Base-by-base conservation (phyloP, 768 basidiomycete species). In the Amanita thiersii region DNA sequence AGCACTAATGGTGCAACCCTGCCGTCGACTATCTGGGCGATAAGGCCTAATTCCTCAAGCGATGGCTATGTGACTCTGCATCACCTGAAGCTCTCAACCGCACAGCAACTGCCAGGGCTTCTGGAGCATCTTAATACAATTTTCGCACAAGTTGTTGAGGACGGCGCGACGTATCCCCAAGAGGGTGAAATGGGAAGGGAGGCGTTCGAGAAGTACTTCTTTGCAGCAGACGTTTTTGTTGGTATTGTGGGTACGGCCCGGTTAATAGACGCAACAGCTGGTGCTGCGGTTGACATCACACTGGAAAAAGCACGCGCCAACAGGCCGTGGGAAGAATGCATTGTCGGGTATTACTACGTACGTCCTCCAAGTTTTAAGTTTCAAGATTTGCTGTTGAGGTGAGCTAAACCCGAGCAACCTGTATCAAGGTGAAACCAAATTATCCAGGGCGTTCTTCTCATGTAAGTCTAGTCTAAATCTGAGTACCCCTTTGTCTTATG, bases 401-500 rank as follows among this genome's bases (percentile, higher is more conserved):
- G 11, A 25, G 7, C 17, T 30, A 6, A 17, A 35, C n/a, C n/a
- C 19, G 33, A 8, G n/a, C 33, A 20, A 31, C 11, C 10, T 10
- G 24, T 25, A 11, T 39, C n/a, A n/a, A 63, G 81, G 69, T 87
- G 38, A 88, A 88, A 60, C 86, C 85, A 25, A 92, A 92, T 54
- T 93, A 92, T 62, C 91, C 89, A 5, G 88, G 88, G 29, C 70
- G 89, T 47, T 89, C 86, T 6, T 88, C 86, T 30, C 90, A 91
- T 72, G 90, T 86, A 54, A 66, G 86, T 75, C 18, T 37, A 20
- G 28, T 43, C 31, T 32, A 26, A 28, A 17, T 28, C 29, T 31
- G 20, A 37, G 39, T 42, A 47, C 18, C 24, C 25, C 11, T 36
- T 40, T 43, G 38, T 40, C 28, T 37, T 44, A 31, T 34, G 18